Base-by-base conservation (phyloP, 768 basidiomycete species). In the Gymnopilus junonius region DNA sequence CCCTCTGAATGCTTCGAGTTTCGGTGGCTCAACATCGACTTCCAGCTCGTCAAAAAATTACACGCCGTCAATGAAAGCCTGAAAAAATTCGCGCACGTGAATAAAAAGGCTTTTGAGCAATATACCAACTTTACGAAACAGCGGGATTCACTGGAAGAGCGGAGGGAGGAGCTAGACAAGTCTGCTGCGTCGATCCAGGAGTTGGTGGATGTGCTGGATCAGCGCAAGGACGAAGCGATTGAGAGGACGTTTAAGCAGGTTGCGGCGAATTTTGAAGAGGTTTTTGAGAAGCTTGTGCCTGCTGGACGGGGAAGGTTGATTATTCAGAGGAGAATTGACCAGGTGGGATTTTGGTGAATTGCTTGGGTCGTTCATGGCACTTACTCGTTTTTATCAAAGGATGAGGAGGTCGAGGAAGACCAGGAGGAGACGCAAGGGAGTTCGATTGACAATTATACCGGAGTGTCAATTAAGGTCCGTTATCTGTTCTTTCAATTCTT, bases 31-130 rank as follows among this genome's bases (percentile, higher is more conserved):
- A 43, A 34, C 23, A 4, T 25, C 29, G 14, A 29, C n/a, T 29
- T 21, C 21, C 54, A 99, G 97, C 83, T 99, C 46, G 87, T 96
- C 70, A 97, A 95, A 78, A 92, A 92, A 66, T 83, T 99, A n/a
- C 95, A 97, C 67, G 82, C 84, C 14, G 90, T 95, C 64, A 97
- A 98, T 71, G 96, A 99, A 71, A 86, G 88, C 27, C 80, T 99
- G 69, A 97, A 97, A 75, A 97, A 95, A 75, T 99, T 96, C 70
- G 93, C 95, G 0, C 95, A 98, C 72, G 97, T 99, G 65, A 99
- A 99, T 82, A 99, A 99, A 83, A 98, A 99, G 72, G 97, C 97
- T 1, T 97, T 97, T 72, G 97, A 99, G 74, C 97, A 99, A 74
- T 99, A 97, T 80, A 93, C 87, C 74, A 96, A 94, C 73, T 99